A percentile compares a stretch with the other conserved stretches of the same genome.
Conservation (phyloP, 495 filamentous ascomycete species). For the Aspergillus biplanus region DNA sequence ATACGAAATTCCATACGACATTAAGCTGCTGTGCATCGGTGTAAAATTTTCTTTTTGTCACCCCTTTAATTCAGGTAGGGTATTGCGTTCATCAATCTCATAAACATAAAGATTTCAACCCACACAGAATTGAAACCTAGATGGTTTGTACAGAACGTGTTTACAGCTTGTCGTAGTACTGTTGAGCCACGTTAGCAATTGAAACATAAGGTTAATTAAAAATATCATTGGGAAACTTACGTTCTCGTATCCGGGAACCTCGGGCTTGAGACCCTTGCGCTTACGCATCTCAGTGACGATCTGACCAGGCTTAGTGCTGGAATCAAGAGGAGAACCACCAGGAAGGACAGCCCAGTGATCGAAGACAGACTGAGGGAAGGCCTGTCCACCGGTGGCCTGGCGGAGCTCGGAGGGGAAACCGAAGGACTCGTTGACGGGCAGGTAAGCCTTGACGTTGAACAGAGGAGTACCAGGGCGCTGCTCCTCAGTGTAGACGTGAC, state of each 20-base stretch:
- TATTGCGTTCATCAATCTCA: conserved; percentile 58
- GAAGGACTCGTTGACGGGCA: conserved; percentile 99
- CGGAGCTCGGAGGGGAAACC: conserved; percentile 99
- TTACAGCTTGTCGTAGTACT: conserved; percentile 99
- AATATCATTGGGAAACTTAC: conserved; percentile 61
- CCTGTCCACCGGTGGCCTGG: conserved; percentile 89
- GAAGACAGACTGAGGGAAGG: conserved; percentile 98
- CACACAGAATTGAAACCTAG: conserved; percentile 39
- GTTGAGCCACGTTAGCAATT: conserved; percentile 55
- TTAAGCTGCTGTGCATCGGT: conserved; percentile 29
- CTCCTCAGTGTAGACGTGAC: conserved; percentile 98
- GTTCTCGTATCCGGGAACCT: conserved; percentile 87
- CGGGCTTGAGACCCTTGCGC: conserved; percentile 98
- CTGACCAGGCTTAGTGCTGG: conserved; percentile 80
- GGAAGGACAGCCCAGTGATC: conserved; percentile 96
- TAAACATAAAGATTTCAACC: conserved; percentile 47
- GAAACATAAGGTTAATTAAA: background rate
- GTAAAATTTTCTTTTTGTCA: conserved; percentile 28
- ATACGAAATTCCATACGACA: conserved; percentile 35
- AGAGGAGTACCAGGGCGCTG: conserved; percentile 98
- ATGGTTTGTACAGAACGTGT: conserved; percentile 43
- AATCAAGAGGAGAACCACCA: conserved; percentile 90
- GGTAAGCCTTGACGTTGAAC: conserved; percentile 99
- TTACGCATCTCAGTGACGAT: conserved; percentile 90
- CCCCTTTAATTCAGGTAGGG: conserved; percentile 44